Evolutionary conservation across 225 moss, liverwort and hornwort genomes (phyloP).

Genomic region (Anthoceros angustus): DNA sequence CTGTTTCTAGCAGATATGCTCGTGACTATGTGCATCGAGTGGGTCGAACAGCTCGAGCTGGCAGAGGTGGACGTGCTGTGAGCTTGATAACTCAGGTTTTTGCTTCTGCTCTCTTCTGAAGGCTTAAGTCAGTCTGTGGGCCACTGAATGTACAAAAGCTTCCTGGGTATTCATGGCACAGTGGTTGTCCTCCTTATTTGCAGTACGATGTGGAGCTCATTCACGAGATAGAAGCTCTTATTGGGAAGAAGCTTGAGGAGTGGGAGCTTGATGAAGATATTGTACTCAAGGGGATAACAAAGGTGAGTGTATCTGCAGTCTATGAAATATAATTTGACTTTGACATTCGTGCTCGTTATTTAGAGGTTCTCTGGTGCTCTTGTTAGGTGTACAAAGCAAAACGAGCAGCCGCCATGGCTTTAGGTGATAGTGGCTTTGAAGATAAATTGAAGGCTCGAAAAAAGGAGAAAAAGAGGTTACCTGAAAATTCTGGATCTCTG

Average conservation of each 20-base stretch:
- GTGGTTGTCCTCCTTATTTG: conserved; percentile 10
- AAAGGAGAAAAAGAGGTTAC: conserved; percentile 42
- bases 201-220: conserved; percentile 92
- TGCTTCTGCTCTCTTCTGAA: background rate
- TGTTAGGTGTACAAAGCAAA: conserved; percentile 71
- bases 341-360: background rate
- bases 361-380: background rate
- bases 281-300: conserved; percentile 76
- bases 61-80: conserved; percentile 78
- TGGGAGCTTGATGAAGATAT: conserved; percentile 65
- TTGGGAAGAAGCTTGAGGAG: conserved; percentile 75
- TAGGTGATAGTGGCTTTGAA: conserved; percentile 91
- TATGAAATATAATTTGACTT: background rate
- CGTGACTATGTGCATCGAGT: conserved; percentile 96
- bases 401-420: conserved; percentile 64
- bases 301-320: conserved; percentile 21
- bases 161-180: background rate
- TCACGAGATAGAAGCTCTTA: conserved; percentile 62
- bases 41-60: conserved; percentile 94
- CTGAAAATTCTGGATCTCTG: background rate
- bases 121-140: background rate
- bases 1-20: conserved; percentile 38
- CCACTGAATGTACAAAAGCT: background rate
- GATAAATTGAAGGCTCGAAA: conserved; percentile 77
- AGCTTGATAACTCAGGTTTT: conserved; percentile 85